These are phyloP conservation scores for Platanus orientalis DNA, from an alignment of 164 flowering plant species.

Conservation along the genomic window DNA sequence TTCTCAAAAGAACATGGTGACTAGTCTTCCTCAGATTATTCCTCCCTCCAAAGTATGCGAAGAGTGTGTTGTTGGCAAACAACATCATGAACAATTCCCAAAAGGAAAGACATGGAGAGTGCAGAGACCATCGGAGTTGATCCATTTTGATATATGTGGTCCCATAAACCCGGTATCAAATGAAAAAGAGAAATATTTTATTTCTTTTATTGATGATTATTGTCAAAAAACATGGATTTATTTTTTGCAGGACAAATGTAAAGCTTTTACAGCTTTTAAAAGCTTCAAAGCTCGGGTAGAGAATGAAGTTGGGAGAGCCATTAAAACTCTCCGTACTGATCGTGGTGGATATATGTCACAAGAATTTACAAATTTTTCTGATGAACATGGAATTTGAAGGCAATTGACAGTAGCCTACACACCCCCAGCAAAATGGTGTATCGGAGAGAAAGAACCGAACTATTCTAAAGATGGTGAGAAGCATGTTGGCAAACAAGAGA, in stretches of 20 bases:
- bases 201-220: too few relatives aligned
- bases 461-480: too few relatives aligned
- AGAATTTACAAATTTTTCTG: not conserved
- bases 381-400: not conserved
- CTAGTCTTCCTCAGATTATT: too few relatives aligned
- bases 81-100: slow-evolving; percentile 4
- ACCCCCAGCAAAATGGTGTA: too few relatives aligned
- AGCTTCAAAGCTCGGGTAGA: too few relatives aligned
- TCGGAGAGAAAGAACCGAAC: too few relatives aligned
- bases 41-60: not conserved
- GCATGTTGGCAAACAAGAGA: too few relatives aligned
- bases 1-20: too few relatives aligned
- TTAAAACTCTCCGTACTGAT: slow-evolving; percentile 5
- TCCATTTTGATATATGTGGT: slow-evolving; percentile 5
- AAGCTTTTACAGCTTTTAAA: too few relatives aligned
- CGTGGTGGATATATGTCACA: not conserved
- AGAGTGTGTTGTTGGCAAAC: slow-evolving; percentile 3
- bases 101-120: slow-evolving; percentile 9
- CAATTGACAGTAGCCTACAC: not conserved
- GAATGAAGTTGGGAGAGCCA: slow-evolving; percentile 2
- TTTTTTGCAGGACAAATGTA: too few relatives aligned
- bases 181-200: too few relatives aligned
- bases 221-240: too few relatives aligned
- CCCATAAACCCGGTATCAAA: not conserved
- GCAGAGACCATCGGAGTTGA: not conserved